Evolutionary conservation across 1,284 basidiomycete genomes (phyloP), one percentile per base, ranked within the genome.

Genomic region (Heterobasidion occidentale): DNA sequence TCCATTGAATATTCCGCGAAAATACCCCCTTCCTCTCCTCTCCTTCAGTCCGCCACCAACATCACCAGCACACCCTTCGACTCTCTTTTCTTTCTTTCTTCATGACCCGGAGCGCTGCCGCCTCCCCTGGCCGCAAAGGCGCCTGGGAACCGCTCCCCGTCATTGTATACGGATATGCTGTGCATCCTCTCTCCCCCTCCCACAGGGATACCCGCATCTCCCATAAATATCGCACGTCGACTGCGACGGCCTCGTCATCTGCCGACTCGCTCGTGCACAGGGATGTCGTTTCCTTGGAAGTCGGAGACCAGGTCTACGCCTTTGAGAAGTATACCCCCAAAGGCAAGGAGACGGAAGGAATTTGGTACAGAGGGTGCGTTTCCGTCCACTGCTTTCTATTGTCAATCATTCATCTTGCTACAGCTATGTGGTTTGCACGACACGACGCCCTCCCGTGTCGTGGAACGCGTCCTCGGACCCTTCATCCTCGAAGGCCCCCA

Each of bases 281-380:
- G 56, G 88, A 91, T 59, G 84, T 91, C n/a, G 89, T 91, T 38
- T 80, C 83, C 15, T 77, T 92, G 53, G 90, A 92, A 61, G 87
- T 98, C 20, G 96, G 96, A 53, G 95, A 98, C 69, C 95, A 98
- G 69, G 87, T 98, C 44, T 98, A 98, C 73, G 93, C 94, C 27
- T 96, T 97, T 66, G 94, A 97, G 73, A 87, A 87, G 68, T 94
- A 92, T 69, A 84, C 79, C 0, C 87, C 86, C 33, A 77, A 74
- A 58, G 80, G 77, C 60, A 88, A 86, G 65, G 86, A 88, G 62
- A 81, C 82, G 14, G 88, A 92, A 56, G 85, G 85, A 27, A 71
- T 86, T 9, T 95, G 92, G 92, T 94, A 92, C 70, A 77, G 92
- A 77, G 92, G 93, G 92, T 92, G 67, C 71, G 88, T 81, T 27